These are phyloP conservation scores for Taxawa tesnikishii DNA, from an alignment of 2,329 filamentous ascomycete genomes.

Conservation along the genomic window DNA sequence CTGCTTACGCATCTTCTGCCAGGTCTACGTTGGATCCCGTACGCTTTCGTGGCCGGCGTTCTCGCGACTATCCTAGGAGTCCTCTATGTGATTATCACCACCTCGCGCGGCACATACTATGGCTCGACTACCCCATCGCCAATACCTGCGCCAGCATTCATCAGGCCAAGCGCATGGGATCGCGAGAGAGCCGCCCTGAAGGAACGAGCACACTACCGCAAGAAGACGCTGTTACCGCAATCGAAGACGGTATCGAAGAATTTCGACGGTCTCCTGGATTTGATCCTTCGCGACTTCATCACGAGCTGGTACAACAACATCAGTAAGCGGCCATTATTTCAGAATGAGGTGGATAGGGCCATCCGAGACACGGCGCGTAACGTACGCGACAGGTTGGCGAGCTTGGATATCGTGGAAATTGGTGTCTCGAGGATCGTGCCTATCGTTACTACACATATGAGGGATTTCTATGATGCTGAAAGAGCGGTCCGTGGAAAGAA, in stretches of 20 bases:
- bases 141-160: conserved; percentile 13
- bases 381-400: conserved; percentile 58
- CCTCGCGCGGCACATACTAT: conserved; percentile 51
- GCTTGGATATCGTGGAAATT: conserved; percentile 73
- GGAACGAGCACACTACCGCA: conserved; percentile 53
- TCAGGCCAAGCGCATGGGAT: conserved; percentile 44
- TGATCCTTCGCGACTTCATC: conserved; percentile 74
- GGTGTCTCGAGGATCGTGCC: conserved; percentile 75
- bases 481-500: conserved; percentile 74
- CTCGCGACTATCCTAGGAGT: conserved; percentile 42
- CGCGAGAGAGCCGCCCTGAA: conserved; percentile 56
- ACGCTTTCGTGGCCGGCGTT: conserved; percentile 66
- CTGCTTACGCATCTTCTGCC: conserved; percentile 75
- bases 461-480: conserved; percentile 85
- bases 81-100: conserved; percentile 48
- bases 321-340: conserved; percentile 66
- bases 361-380: conserved; percentile 61
- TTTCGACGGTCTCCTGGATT: conserved; percentile 64
- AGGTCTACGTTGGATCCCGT: conserved; percentile 68
- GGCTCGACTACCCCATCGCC: conserved; percentile 20
- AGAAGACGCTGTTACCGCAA: conserved; percentile 58
- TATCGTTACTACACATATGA: conserved; percentile 76
- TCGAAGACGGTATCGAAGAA: conserved; percentile 68
- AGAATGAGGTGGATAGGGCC: conserved; percentile 73
- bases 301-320: conserved; percentile 81